These are phyloP conservation scores for Aspergillus campestris DNA, from an alignment of 495 filamentous ascomycete species.

Conservation along the genomic window DNA sequence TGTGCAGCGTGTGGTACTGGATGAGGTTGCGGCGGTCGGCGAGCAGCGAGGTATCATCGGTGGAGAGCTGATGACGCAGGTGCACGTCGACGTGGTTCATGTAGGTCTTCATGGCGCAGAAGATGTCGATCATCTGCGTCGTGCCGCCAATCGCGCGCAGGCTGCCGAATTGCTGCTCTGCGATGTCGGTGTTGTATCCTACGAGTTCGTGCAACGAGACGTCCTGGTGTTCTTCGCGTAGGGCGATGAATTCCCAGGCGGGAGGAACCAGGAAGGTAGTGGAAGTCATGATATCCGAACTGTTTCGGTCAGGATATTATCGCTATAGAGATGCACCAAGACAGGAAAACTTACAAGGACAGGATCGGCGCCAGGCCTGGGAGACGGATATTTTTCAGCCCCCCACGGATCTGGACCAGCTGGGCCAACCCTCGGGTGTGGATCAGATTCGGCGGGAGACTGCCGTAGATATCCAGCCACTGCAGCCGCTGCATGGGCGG, in stretches of 20 bases:
- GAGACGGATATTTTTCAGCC: slow-evolving; percentile 23
- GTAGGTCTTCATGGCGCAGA: slow-evolving; percentile 24
- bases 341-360: slow-evolving; percentile 23
- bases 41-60: slow-evolving; percentile 18
- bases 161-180: slow-evolving; percentile 20
- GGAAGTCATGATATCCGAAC: slow-evolving; percentile 30
- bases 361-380: slow-evolving; percentile 25
- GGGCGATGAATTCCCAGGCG: slow-evolving; percentile 27
- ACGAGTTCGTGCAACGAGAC: slow-evolving; percentile 20
- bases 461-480: slow-evolving; percentile 36
- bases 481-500: slow-evolving; percentile 33
- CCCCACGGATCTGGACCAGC: slow-evolving; percentile 29
- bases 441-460: slow-evolving; percentile 28
- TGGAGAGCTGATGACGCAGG: not conserved
- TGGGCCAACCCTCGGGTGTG: slow-evolving; percentile 30
- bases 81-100: slow-evolving; percentile 18
- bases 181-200: slow-evolving; percentile 14
- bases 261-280: slow-evolving; percentile 20
- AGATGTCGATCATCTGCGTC: slow-evolving; percentile 19
- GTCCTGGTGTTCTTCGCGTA: slow-evolving; percentile 14
- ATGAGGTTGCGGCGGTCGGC: slow-evolving; percentile 32
- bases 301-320: slow-evolving; percentile 11
- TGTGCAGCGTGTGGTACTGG: slow-evolving; percentile 22
- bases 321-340: too few relatives aligned
- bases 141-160: slow-evolving; percentile 25